Percentiles rank a stretch among this genome's conserved stretches.
Evolutionary conservation across 2,329 filamentous ascomycete genomes (phyloP).

Genomic region (Trichoderma asperellum): DNA sequence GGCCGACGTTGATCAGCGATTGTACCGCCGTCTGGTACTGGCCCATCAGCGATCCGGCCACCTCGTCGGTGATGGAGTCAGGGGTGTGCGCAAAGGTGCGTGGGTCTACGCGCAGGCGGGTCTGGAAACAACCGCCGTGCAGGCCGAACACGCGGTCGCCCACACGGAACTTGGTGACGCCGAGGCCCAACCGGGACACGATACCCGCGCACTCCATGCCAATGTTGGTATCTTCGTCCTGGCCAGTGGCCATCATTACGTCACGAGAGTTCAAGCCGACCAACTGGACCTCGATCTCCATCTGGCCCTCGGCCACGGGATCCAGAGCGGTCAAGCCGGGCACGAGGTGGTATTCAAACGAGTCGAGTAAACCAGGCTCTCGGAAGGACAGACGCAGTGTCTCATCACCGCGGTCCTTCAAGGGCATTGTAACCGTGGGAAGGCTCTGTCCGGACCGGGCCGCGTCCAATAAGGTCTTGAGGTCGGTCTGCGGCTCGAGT

Average conservation of each 20-base stretch:
- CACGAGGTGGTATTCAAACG: background rate
- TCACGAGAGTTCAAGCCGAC: constrained; percentile 36
- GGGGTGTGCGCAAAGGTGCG: constrained; percentile 28
- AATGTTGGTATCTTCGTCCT: constrained; percentile 19
- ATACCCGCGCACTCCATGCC: constrained; percentile 35
- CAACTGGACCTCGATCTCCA: constrained; percentile 34
- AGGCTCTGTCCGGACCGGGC: background rate
- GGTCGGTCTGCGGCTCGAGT: background rate
- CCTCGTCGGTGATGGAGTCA: constrained; percentile 32
- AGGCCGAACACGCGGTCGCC: constrained; percentile 37
- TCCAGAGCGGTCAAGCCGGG: background rate
- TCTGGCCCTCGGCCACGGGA: background rate
- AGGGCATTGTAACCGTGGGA: background rate
- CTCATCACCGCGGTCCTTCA: background rate
- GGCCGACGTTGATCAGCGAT: constrained; percentile 31
- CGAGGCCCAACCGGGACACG: constrained; percentile 33
- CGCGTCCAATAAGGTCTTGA: background rate
- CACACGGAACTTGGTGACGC: constrained; percentile 30
- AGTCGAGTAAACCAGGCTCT: background rate
- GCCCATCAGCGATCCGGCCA: constrained; percentile 38
- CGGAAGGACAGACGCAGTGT: background rate
- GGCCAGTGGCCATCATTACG: constrained; percentile 34
- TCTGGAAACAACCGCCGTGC: constrained; percentile 21
- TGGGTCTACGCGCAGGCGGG: constrained; percentile 11
- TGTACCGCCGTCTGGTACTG: constrained; percentile 34